Evolutionary conservation across 441 rosid species (phyloP), one percentile per base, ranked within the genome.

Genomic region (Mallotus japonicus): DNA sequence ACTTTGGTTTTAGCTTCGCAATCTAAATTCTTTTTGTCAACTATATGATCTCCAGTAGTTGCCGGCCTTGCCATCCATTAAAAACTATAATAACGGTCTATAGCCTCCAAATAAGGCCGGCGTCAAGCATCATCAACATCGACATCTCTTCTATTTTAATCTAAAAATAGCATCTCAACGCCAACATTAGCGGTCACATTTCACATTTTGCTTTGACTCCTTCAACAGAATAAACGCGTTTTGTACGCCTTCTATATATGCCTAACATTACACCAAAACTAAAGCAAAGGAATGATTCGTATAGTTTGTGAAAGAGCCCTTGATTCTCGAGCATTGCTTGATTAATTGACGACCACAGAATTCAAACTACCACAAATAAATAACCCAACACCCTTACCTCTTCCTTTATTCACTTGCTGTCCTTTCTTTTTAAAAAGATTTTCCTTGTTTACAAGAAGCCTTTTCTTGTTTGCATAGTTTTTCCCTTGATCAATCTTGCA

Each of bases 141-240:
- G 4, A 61, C 32, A 28, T 3, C 3, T 15, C 28, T 3, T 15
- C 15, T 44, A 44, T 44, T 44, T 44, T 66, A 7, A 51, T 28
- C n/a, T 15, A 50, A 22, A 37, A 22, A 62, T 40, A 60, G 22
- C 54, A 2, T 16, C 55, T 44, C n/a, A 4, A 9, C 8, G 17
- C 62, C 63, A 53, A 53, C 22, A 72, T 53, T 51, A 72, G 69
- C 9, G 32, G 28, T 12, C 34, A 67, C 60, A 22, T 1, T 47
- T 7, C 12, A n/a, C 62, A 7, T 20, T 51, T 51, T 51, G 37
- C 5, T 64, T 73, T 22, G 55, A 63, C 69, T 54, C 14, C 5
- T 53, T 63, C 75, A 20, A 37, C 55, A 40, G 8, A 1, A 22
- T 8, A 19, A 20, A 69, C 63, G 63, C 15, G 73, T 56, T 56